Base-by-base conservation (phyloP, 2,329 filamentous ascomycete genomes). In the Ceratocystis diversiconidia region DNA sequence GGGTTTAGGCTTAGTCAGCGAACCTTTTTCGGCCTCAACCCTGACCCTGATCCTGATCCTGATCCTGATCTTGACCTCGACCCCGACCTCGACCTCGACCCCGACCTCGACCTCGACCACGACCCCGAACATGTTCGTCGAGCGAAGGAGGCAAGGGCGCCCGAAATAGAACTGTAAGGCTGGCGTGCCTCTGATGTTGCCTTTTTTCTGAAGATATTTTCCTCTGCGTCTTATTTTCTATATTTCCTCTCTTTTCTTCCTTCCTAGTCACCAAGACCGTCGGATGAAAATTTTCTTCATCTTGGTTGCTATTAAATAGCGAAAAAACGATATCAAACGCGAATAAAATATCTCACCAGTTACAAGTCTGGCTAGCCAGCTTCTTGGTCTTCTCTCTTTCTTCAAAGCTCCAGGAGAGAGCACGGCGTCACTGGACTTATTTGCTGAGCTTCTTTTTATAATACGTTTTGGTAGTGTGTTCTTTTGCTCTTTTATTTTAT, bases 331-430 rank as follows among this genome's bases (percentile, higher is more conserved):
- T 59, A 59, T 59, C 25, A 59, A 17, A 36, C 25, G 17, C 55
- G 55, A 36, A 59, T 59, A 59, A 59, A 59, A 59, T 59, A 59
- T 59, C 55, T 59, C 55, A 59, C 17, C 55, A 59, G 25, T 36
- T 59, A 36, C 55, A 59, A 36, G 55, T 36, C 32, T n/a, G 55
- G 15, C 48, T 52, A 22, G 48, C 55, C 25, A 36, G 52, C 25
- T 57, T 32, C 28, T 10, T 30, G 25, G 25, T 32, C 52, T 57
- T 30, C 8, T 41, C 36, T 41, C 36, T 41, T 41, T 41, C 28
- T 12, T 59, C 15, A 15, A 30, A 25, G 28, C 28, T 59, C n/a
- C 28, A 19, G 30, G 6, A 32, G 28, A 59, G 8, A 59, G 55
- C 55, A 36, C 28, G 28, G 25, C 15, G 30, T 36, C 12, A 59